Evolutionary conservation across 371 early-diverging fungal genomes (phyloP).

Genomic region (Rhizopus stolonifer): DNA sequence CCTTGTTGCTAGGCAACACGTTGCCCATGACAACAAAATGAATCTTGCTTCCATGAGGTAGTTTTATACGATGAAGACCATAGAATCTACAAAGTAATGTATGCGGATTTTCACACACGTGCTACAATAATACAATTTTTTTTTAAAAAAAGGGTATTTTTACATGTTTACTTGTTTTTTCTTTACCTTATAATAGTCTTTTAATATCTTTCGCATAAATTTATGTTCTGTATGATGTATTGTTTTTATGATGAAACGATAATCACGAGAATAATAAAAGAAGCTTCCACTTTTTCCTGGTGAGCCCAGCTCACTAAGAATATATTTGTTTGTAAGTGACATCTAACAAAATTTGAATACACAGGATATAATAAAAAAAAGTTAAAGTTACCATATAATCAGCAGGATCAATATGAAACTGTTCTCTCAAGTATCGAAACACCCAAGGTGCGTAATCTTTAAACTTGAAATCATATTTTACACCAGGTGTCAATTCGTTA

Average conservation of each 20-base stretch:
- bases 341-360: slow-evolving; percentile 42
- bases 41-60: slow-evolving; percentile 88
- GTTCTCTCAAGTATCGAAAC: slow-evolving; percentile 83
- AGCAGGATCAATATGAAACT: slow-evolving; percentile 83
- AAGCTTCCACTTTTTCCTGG: slow-evolving; percentile 95
- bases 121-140: slow-evolving; percentile 42
- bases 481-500: slow-evolving; percentile 88
- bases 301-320: slow-evolving; percentile 88
- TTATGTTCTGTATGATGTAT: slow-evolving; percentile 92
- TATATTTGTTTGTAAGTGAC: slow-evolving; percentile 93
- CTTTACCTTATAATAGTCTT: slow-evolving; percentile 75
- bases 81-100: slow-evolving; percentile 92
- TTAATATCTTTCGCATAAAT: slow-evolving; percentile 82
- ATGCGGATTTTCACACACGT: slow-evolving; percentile 85
- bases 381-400: slow-evolving; percentile 77
- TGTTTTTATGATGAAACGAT: slow-evolving; percentile 98
- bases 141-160: not conserved
- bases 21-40: slow-evolving; percentile 99
- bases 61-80: slow-evolving; percentile 94
- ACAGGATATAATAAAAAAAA: not conserved
- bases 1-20: slow-evolving; percentile 91
- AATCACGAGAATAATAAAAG: slow-evolving; percentile 95
- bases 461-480: slow-evolving; percentile 96
- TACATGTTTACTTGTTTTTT: no score
- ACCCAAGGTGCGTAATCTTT: slow-evolving; percentile 98